Evolutionary conservation across 2,329 filamentous ascomycete species (phyloP), one percentile per base, ranked within the genome.

Genomic region (Penicillium sp.): DNA sequence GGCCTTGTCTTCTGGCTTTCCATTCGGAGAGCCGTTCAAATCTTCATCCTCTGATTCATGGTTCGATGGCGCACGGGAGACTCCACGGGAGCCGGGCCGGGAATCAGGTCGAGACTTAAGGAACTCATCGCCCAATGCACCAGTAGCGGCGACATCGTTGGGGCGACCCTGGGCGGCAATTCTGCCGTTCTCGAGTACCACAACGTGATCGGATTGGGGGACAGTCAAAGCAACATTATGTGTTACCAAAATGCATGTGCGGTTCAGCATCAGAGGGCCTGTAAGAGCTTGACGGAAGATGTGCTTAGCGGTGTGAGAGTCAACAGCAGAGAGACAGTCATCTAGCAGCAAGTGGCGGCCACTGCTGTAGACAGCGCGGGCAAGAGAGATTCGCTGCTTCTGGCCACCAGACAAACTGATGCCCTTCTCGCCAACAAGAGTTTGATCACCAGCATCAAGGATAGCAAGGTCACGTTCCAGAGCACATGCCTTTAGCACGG

Each of bases 231-330:
- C 80, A 26, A 93, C 81, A 63, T 97, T 98, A 73, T 98, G 93
- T 0, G 93, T 96, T 32, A 98, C 91, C 38, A 98, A 77, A 47
- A 98, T 88, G 68, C 93, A 97, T 26, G 93, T 97, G 37, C 93
- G 83, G 63, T 83, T 78, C 51, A 79, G 74, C 93, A 98, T 97
- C 45, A 98, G 72, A 6, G 88, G 87, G 2, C 93, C 93, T 60
- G 84, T 84, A 56, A 98, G 84, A 52, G 90, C 95, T 69, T 95
- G 86, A 65, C 85, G 86, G 71, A 97, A 97, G 58, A 98, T 97
- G 84, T 94, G 96, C 68, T 96, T 94, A 2, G 90, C 90, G 0
- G 93, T 97, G 62, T 98, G 93, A 3, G 93, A 94, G 68, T 98
- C 93, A 31, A 98, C 93, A 26, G 93, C 93, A 64, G 90, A 96